A percentile compares a stretch with the other conserved stretches of the same genome.
Evolutionary conservation across 2,329 filamentous ascomycete species (phyloP).

Genomic region (Aspergillus intermedius): DNA sequence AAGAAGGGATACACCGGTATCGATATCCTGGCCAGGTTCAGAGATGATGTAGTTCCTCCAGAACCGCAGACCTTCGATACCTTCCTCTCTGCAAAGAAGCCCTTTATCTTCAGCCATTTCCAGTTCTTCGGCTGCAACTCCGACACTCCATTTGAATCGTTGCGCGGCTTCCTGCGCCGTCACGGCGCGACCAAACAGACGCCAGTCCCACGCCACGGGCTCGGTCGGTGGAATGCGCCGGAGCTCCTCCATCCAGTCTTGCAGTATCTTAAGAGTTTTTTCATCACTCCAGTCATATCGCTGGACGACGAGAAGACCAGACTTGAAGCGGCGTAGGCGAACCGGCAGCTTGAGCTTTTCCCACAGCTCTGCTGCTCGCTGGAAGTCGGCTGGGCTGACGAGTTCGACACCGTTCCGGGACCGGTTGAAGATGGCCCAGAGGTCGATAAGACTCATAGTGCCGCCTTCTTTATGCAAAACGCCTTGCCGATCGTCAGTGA

Average conservation of each 20-base stretch:
- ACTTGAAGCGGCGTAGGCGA: slow-evolving; percentile 80
- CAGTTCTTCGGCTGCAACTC: slow-evolving; percentile 88
- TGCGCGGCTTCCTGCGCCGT: slow-evolving; percentile 86
- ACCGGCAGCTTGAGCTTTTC: slow-evolving; percentile 80
- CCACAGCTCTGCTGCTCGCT: slow-evolving; percentile 83
- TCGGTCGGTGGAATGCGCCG: slow-evolving; percentile 59
- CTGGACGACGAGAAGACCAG: slow-evolving; percentile 90
- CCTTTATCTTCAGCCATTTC: slow-evolving; percentile 96
- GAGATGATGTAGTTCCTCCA: slow-evolving; percentile 67
- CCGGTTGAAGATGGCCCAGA: slow-evolving; percentile 93
- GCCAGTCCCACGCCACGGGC: slow-evolving; percentile 70
- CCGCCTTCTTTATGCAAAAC: slow-evolving; percentile 74
- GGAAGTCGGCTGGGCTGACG: slow-evolving; percentile 84
- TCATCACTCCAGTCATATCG: slow-evolving; percentile 82
- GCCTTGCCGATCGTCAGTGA: slow-evolving; percentile 76
- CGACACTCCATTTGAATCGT: slow-evolving; percentile 92
- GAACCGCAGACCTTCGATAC: slow-evolving; percentile 82
- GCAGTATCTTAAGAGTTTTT: slow-evolving; percentile 70
- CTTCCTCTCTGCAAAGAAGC: slow-evolving; percentile 80
- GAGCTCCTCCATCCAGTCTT: slow-evolving; percentile 70
- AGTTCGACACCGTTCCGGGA: slow-evolving; percentile 89
- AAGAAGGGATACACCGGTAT: background rate
- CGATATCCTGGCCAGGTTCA: background rate
- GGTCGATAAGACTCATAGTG: slow-evolving; percentile 80
- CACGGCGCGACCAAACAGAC: slow-evolving; percentile 70